Evolutionary conservation across 352 stramenopile genomes (phyloP).

Genomic region (Globisporangium nagaii): DNA sequence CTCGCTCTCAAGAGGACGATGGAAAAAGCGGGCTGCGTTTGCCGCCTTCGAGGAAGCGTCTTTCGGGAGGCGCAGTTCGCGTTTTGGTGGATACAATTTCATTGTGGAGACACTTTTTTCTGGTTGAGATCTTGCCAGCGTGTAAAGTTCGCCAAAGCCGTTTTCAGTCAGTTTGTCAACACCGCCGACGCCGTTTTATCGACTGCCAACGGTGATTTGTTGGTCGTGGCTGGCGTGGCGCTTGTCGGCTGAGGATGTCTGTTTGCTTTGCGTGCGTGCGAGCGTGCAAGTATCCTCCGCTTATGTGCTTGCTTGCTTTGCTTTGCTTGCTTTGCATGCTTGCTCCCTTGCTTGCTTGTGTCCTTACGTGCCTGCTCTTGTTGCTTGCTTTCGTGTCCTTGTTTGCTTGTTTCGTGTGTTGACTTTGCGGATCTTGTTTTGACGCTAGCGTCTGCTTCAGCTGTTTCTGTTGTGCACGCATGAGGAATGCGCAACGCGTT

Average conservation of each 20-base stretch:
- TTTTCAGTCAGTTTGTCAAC: neutral
- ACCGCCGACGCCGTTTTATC: neutral
- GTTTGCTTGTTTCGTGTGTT: no score
- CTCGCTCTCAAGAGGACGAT: neutral
- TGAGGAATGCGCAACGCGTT: no score
- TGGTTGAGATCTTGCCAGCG: neutral
- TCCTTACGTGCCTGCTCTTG: neutral
- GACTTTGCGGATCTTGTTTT: no score
- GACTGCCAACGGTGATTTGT: neutral
- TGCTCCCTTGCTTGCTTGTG: neutral
- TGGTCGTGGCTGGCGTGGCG: neutral
- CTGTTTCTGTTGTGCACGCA: no score
- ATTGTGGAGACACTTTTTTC: conserved; percentile 1
- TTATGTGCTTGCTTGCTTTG: no score
- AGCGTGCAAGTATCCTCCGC: no score
- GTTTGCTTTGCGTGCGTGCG: no score
- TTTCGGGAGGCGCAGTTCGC: neutral
- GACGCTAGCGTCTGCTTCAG: no score
- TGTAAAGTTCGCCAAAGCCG: neutral
- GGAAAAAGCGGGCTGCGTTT: neutral
- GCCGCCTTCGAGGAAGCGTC: neutral
- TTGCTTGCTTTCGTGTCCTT: no score
- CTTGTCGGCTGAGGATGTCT: neutral
- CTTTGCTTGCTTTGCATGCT: neutral
- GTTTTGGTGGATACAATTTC: neutral